Base-by-base conservation (phyloP, 371 early-diverging fungal species). In the Nematocida ironsii region DNA sequence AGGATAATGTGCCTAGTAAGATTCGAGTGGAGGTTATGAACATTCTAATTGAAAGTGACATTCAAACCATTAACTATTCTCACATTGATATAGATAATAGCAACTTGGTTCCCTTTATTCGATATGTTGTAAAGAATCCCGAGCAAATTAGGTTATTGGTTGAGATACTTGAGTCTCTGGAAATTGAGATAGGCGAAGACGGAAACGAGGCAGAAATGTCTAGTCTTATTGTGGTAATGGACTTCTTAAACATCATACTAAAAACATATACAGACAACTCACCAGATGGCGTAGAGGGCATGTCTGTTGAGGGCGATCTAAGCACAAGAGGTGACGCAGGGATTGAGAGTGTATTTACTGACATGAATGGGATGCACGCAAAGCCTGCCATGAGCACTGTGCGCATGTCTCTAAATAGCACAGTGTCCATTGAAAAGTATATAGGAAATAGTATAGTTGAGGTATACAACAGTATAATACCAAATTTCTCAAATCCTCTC, bases 41-140 rank as follows among this genome's bases (percentile, higher is more conserved):
- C 80, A 78, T 78, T 70, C 68, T 78, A 50, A 42, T 78, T 20
- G 80, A 69, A 48, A 67, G 80, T 9, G 80, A 78, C 27, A 56
- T 78, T 16, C 69, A 25, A 25, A 42, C 67, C 1, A 40, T 67
- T 7, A 78, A 78, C 39, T 20, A 42, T 18, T 52, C 57, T 1
- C 27, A 23, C 5, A 70, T 78, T 1, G 1, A 74, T 57, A 44
- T 78, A 13, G 60, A 33, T 25, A 25, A n/a, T 25, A 20, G 7
- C 40, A 78, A 78, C 52, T 13, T 78, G 5, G n/a, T 33, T 47
- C n/a, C 70, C 9, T 58, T 78, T 6, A 71, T 71, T 23, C 48
- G 71, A 7, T 78, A 78, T 62, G 57, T 71, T 16, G 27, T 68
- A 7, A 52, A 25, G 23, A 47, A 68, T 33, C 23, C 27, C 1